These are phyloP conservation scores for Trypanosoma brucei DNA, from an alignment of 208 protist species.

Conservation along the genomic window DNA sequence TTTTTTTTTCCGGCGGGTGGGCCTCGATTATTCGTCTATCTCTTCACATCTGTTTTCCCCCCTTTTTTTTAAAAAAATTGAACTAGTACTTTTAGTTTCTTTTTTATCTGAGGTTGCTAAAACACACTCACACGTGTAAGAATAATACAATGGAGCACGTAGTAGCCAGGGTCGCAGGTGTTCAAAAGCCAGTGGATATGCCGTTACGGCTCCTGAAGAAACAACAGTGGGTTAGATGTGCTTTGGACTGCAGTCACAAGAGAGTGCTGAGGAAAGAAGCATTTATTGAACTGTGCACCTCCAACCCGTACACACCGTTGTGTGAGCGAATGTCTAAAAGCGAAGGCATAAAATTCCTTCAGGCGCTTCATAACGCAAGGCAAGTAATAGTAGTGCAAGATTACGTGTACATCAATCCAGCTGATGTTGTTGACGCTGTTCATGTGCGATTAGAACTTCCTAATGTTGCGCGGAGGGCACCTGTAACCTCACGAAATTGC, in stretches of 20 bases:
- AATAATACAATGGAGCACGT: too few relatives aligned
- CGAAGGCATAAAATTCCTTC: slow-evolving; percentile 43
- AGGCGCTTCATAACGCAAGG: slow-evolving; percentile 31
- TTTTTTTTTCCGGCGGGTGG: too few relatives aligned
- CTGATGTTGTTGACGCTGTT: slow-evolving; percentile 49
- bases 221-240: slow-evolving; percentile 18
- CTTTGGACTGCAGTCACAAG: slow-evolving; percentile 17
- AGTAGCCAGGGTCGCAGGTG: too few relatives aligned
- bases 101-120: too few relatives aligned
- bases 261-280: slow-evolving; percentile 15
- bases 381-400: slow-evolving; percentile 28
- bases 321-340: slow-evolving; percentile 34
- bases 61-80: too few relatives aligned
- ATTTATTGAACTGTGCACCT: slow-evolving; percentile 42
- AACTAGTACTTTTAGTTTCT: too few relatives aligned
- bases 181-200: background rate
- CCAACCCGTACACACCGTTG: slow-evolving; percentile 24
- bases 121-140: too few relatives aligned
- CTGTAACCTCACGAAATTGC: background rate
- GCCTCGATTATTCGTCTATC: too few relatives aligned
- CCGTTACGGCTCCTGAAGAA: slow-evolving; percentile 15
- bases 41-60: too few relatives aligned
- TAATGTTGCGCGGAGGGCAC: slow-evolving; percentile 19
- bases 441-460: slow-evolving; percentile 44
- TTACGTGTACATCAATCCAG: slow-evolving; percentile 34